These are phyloP conservation scores for Suhomyces xylopsoci DNA, from an alignment of 805 yeast species.

Conservation along the genomic window DNA sequence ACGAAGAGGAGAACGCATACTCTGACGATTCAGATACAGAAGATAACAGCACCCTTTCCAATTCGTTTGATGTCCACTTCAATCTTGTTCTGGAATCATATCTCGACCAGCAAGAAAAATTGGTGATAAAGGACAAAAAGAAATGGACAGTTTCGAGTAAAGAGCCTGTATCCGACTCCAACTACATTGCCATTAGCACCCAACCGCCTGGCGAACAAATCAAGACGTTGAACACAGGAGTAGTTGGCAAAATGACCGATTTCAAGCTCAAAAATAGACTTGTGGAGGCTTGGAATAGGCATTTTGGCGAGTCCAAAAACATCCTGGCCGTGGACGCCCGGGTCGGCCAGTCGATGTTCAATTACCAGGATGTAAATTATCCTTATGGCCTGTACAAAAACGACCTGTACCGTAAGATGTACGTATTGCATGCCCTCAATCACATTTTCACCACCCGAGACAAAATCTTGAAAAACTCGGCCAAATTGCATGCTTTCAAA, in stretches of 20 bases:
- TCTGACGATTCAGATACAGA: conserved; percentile 19
- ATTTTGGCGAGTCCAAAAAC: conserved; percentile 13
- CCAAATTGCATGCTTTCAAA: conserved; percentile 45
- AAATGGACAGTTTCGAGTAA: conserved; percentile 29
- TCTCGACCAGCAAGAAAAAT: conserved; percentile 24
- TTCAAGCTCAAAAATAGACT: conserved; percentile 27
- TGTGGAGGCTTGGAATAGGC: conserved; percentile 16
- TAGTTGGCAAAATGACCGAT: conserved; percentile 5
- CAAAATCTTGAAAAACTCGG: conserved; percentile 72
- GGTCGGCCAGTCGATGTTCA: conserved; percentile 62
- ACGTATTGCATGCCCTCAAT: conserved; percentile 70
- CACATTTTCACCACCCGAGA: conserved; percentile 88
- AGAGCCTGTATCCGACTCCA: conserved; percentile 13
- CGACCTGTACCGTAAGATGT: conserved; percentile 56
- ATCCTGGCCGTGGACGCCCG: conserved; percentile 42
- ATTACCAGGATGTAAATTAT: conserved; percentile 67
- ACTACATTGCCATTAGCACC: conserved; percentile 34
- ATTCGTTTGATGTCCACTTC: conserved; percentile 76
- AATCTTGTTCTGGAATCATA: conserved; percentile 45
- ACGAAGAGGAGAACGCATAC: conserved; percentile 17
- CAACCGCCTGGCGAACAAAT: conserved; percentile 27
- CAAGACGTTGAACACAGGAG: conserved; percentile 1
- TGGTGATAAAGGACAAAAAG: conserved; percentile 12
- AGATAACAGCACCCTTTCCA: conserved; percentile 33
- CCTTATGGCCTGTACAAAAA: conserved; percentile 55